A percentile compares a stretch with the other conserved stretches of the same genome.
phyloP scores from a whole-genome alignment of 208 protist genomes.

The Naegleria lovaniensis region DNA sequence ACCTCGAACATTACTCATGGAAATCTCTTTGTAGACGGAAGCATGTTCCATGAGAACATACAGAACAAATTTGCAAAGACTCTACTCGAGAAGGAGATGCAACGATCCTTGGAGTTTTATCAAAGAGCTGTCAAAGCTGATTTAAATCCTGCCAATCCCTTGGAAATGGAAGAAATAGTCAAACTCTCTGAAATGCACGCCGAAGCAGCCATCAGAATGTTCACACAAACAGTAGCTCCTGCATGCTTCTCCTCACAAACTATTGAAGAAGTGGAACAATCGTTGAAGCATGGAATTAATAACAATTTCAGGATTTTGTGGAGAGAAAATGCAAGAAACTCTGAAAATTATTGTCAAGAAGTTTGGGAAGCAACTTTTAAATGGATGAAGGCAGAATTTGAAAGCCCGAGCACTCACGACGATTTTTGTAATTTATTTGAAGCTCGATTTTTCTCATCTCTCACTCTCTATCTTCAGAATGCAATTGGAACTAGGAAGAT shows the following conservation, averaged over 20 bases:
- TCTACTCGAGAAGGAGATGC: neutral
- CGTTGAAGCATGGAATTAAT: neutral
- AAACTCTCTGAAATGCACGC: slow-evolving; percentile 17
- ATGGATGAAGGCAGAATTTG: slow-evolving; percentile 20
- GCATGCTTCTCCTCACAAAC: neutral
- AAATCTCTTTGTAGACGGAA: neutral
- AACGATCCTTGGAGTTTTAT: neutral
- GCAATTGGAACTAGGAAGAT: neutral
- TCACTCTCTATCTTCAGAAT: neutral
- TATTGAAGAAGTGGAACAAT: slow-evolving; percentile 7
- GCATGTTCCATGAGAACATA: neutral
- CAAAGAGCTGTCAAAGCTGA: neutral
- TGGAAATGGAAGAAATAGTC: neutral
- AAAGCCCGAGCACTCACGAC: neutral
- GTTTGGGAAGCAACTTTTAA: neutral
- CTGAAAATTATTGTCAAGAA: neutral
- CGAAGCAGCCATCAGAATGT: neutral
- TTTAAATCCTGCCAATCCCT: neutral
- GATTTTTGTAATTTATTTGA: slow-evolving; percentile 1
- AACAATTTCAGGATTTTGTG: slow-evolving; percentile 12
- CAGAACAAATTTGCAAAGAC: neutral
- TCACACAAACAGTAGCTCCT: neutral
- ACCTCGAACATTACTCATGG: neutral
- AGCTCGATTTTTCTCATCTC: neutral
- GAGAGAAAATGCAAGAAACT: neutral